Evolutionary conservation across 2,329 filamentous ascomycete genomes (phyloP), one percentile per base, ranked within the genome.

Genomic region (Colletotrichum neosansevieriae): DNA sequence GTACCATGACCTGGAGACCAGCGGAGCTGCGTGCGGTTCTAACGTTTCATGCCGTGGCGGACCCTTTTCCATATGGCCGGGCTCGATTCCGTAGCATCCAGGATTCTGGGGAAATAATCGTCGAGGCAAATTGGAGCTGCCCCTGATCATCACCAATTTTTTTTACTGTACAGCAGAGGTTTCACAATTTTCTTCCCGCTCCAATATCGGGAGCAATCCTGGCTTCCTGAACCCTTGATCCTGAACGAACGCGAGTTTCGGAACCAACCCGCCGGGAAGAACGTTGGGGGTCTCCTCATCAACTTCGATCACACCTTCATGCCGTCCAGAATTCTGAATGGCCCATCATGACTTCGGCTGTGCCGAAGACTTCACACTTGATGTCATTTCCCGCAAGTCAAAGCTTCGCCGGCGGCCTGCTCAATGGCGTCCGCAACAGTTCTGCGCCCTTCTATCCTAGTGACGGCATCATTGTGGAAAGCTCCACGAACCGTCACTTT

Each of bases 381-480:
- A 56, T 68, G 61, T 21, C 65, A 65, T 59, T 29, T 7, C 5
- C n/a, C 6, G 65, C 56, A 10, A 50, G 15, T 29, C 6, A 7
- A 29, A 29, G 29, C 29, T 57, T 56, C 34, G 59, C 54, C 47
- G 24, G 42, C 49, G 15, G 64, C 76, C 72, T 73, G 72, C 68
- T 76, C 62, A 34, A 88, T 79, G 58, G 82, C 84, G 32, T 81
- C 77, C 13, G 83, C 81, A 62, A 86, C 80, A 19, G 81, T 77
- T 49, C 72, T 76, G 69, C 81, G 81, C 15, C 85, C 86, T 58
- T 81, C 82, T 29, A 75, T 76, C 66, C 80, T 79, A 50, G 83
- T 80, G 75, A 86, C 84, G 56, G 83, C 82, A 72, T 89, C 86
- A 67, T 86, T 89, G 75, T 90, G 88, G 72, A 86, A 85, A 42